Conservation (phyloP, 83 land plant genomes). For the Diphasiastrum complanatum region DNA sequence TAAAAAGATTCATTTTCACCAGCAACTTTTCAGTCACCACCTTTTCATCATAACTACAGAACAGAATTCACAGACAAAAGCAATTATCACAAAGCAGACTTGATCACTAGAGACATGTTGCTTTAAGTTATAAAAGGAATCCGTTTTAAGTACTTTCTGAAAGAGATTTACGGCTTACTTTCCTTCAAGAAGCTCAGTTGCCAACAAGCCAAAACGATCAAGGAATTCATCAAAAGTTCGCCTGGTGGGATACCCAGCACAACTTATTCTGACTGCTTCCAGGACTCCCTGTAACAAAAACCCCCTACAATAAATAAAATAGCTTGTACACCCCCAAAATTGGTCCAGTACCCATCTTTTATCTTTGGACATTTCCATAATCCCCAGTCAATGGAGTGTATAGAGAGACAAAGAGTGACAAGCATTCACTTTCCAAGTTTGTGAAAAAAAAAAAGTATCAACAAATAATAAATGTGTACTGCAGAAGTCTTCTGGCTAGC, state of each 20-base stretch:
- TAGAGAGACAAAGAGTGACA: too few species aligned
- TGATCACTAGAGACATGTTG: background rate
- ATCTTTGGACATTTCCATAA: too few species aligned
- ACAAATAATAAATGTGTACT: too few species aligned
- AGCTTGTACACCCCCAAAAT: too few species aligned
- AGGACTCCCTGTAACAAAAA: background rate
- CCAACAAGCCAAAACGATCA: conserved; percentile 4
- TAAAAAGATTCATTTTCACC: conserved; percentile 51
- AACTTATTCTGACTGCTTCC: conserved; percentile 3
- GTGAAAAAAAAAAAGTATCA: too few species aligned
- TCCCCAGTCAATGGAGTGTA: background rate
- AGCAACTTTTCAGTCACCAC: conserved; percentile 58
- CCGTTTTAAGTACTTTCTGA: too few species aligned
- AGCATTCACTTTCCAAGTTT: too few species aligned
- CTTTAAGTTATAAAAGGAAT: conserved; percentile 1
- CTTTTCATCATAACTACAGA: conserved; percentile 64
- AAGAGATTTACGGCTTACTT: too few species aligned
- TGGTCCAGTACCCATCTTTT: too few species aligned
- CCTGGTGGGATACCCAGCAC: conserved; percentile 2
- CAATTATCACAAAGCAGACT: conserved; percentile 1
- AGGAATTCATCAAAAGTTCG: conserved; percentile 1
- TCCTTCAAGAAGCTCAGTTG: conserved; percentile 1
- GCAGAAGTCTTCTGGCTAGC: too few species aligned
- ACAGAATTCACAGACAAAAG: conserved; percentile 6
- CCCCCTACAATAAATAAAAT: too few species aligned